A percentile compares a stretch with the other conserved stretches of the same genome.
Conservation (phyloP, 2,329 filamentous ascomycete genomes). For the Colletotrichum liriopes region DNA sequence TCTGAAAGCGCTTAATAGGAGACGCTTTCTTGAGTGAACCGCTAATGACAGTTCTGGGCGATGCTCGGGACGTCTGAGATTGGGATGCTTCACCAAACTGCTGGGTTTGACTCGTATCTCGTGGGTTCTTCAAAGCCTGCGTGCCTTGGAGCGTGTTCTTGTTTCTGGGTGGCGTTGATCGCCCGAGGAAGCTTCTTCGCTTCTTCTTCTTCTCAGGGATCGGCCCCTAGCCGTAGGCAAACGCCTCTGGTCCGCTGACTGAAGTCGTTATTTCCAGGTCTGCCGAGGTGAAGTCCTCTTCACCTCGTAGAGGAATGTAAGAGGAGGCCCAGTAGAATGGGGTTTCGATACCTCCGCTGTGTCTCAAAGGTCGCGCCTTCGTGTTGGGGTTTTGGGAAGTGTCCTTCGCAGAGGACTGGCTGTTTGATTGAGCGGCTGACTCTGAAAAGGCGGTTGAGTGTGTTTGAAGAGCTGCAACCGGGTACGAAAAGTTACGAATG, state of each 20-base stretch:
- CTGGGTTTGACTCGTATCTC: not conserved
- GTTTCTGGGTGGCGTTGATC: slow-evolving; percentile 4
- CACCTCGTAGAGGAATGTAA: slow-evolving; percentile 18
- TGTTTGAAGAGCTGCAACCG: slow-evolving; percentile 29
- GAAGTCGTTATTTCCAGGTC: not conserved
- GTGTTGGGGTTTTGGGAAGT: not conserved
- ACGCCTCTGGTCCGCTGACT: slow-evolving; percentile 28
- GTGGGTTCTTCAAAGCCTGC: not conserved
- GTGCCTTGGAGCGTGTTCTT: not conserved
- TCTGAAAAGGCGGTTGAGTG: not conserved
- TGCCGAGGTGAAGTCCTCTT: not conserved
- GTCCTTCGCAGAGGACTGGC: not conserved
- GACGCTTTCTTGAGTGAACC: not conserved
- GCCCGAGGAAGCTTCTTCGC: slow-evolving; percentile 29
- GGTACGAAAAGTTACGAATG: slow-evolving; percentile 48
- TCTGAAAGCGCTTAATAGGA: not conserved
- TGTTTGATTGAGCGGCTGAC: not conserved
- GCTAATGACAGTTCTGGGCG: not conserved
- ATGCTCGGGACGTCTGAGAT: not conserved
- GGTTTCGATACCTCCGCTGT: slow-evolving; percentile 8
- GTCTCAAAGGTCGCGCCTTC: not conserved
- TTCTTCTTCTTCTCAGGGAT: slow-evolving; percentile 23
- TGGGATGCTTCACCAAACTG: not conserved
- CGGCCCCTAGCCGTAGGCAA: slow-evolving; percentile 38
- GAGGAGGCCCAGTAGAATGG: slow-evolving; percentile 41